phyloP scores from a whole-genome alignment of 257 asterid species.

The Henckelia pumila region DNA sequence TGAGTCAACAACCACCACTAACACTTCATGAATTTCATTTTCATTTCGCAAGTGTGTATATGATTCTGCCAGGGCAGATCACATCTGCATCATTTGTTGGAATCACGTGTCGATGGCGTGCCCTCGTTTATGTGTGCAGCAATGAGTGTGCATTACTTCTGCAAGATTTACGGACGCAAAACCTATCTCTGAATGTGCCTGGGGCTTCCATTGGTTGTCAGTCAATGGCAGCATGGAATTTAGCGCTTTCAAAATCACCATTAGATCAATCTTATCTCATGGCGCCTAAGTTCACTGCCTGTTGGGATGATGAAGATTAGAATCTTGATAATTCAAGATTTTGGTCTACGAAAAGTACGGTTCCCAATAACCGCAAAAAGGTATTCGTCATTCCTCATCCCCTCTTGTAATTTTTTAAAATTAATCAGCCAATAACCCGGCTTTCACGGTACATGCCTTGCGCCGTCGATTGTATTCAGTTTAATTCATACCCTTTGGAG shows the following conservation, averaged over 20 bases:
- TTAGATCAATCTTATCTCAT: conserved; percentile 13
- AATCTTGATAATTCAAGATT: conserved; percentile 26
- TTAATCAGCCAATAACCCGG: conserved; percentile 28
- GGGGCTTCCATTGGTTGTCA: conserved; percentile 14
- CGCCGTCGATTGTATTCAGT: not conserved
- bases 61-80: not conserved
- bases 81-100: conserved; percentile 15
- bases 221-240: conserved; percentile 6
- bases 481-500: conserved; percentile 18
- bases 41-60: not conserved
- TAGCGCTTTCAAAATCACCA: conserved; percentile 4
- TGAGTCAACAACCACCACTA: conserved; percentile 35
- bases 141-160: conserved; percentile 15
- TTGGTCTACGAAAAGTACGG: conserved; percentile 1
- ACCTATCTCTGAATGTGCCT: not conserved
- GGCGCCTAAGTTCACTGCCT: conserved; percentile 22
- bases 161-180: conserved; percentile 10
- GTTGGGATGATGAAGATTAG: conserved; percentile 18
- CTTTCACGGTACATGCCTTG: conserved; percentile 9
- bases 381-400: conserved; percentile 18
- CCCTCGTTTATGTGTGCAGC: conserved; percentile 7
- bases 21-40: conserved; percentile 31
- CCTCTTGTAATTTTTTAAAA: conserved; percentile 7
- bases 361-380: conserved; percentile 21
- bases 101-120: conserved; percentile 10